Percentiles rank a stretch among this genome's conserved stretches.
phyloP scores from a whole-genome alignment of 805 yeast genomes.

The Ogataea pilisensis region DNA sequence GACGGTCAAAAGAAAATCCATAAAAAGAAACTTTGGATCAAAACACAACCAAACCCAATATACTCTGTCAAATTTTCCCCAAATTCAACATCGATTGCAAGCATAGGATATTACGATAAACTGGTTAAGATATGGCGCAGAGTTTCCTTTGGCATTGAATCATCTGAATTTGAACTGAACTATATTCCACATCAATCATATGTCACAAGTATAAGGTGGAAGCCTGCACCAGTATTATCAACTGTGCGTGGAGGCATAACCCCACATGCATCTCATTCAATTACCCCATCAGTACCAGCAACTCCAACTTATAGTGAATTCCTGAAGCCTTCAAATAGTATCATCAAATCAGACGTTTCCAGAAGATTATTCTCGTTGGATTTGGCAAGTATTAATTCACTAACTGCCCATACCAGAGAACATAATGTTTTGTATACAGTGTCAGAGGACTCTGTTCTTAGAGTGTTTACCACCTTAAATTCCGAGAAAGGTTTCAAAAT shows the following conservation, averaged over 20 bases:
- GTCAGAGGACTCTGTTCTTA: conserved; percentile 52
- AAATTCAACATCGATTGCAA: conserved; percentile 65
- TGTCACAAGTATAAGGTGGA: conserved; percentile 60
- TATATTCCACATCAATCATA: conserved; percentile 62
- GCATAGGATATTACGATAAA: conserved; percentile 57
- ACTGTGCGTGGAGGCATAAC: conserved; percentile 1
- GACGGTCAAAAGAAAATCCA: conserved; percentile 17
- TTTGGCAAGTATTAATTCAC: conserved; percentile 3
- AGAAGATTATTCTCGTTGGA: conserved; percentile 6
- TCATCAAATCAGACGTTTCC: conserved; percentile 22
- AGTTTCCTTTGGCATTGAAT: conserved; percentile 58
- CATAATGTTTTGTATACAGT: conserved; percentile 60
- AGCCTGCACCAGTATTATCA: conserved; percentile 17
- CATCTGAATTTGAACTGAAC: conserved; percentile 61
- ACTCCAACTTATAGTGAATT: conserved; percentile 11
- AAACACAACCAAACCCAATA: conserved; percentile 58
- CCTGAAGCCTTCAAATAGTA: conserved; percentile 27
- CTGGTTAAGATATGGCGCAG: conserved; percentile 79
- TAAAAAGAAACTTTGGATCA: conserved; percentile 38
- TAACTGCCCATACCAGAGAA: conserved; percentile 22
- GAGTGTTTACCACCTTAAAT: conserved; percentile 69
- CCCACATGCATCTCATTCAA: not conserved
- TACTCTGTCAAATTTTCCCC: conserved; percentile 54
- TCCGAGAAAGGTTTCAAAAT: conserved; percentile 53
- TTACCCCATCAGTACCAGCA: conserved; percentile 6